phyloP scores from a whole-genome alignment of 2,329 filamentous ascomycete genomes.

The Xylariaceae sp. region DNA sequence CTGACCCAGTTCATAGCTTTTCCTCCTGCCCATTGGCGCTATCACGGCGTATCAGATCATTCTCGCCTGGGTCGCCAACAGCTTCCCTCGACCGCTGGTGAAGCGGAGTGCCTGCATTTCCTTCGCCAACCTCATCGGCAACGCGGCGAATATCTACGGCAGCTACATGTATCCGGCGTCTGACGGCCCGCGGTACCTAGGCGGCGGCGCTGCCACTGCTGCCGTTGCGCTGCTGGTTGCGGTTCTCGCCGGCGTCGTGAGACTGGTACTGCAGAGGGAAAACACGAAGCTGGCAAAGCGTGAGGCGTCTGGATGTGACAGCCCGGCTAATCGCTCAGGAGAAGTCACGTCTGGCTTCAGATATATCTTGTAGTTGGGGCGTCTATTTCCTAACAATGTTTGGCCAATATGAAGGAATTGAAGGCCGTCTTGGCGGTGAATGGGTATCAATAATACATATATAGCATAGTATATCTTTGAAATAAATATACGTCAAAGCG shows the following conservation, averaged over 20 bases:
- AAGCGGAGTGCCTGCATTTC: constrained; percentile 63
- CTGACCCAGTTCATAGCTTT: constrained; percentile 36
- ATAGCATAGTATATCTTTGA: no score
- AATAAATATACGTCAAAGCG: no score
- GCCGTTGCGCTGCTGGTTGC: constrained; percentile 59
- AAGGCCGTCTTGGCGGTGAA: neutral
- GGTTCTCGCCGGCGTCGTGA: constrained; percentile 48
- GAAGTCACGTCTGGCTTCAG: constrained; percentile 22
- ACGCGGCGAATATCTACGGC: constrained; percentile 48
- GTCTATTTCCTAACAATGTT: neutral
- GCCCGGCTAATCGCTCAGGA: constrained; percentile 10
- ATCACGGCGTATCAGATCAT: constrained; percentile 53
- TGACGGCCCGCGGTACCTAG: constrained; percentile 42
- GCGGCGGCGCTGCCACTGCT: constrained; percentile 58
- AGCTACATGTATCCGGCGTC: constrained; percentile 45
- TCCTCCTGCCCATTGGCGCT: constrained; percentile 55
- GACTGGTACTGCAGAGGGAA: constrained; percentile 53
- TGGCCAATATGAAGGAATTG: neutral
- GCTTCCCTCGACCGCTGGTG: constrained; percentile 65
- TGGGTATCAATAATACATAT: no score
- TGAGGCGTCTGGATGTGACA: constrained; percentile 29
- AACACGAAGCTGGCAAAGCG: constrained; percentile 56
- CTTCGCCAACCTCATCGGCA: constrained; percentile 64
- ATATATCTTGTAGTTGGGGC: constrained; percentile 25
- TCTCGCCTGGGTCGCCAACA: constrained; percentile 65